Conservation (phyloP, 345 rosid species). For the Eucalyptus pauciflora region DNA sequence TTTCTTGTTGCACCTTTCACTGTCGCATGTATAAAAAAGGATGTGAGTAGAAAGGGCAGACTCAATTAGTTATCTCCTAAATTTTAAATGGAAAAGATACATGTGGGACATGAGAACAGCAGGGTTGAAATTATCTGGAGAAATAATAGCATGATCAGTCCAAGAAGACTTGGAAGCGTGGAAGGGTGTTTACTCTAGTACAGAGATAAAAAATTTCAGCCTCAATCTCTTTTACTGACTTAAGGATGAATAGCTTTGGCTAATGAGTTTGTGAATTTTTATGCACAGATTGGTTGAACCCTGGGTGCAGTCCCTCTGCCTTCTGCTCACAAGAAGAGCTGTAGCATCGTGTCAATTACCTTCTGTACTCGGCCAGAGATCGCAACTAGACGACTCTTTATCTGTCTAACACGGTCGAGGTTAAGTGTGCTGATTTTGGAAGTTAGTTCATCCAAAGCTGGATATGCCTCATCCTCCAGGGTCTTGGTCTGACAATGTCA, state of each 20-base stretch:
- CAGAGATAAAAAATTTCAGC: neutral
- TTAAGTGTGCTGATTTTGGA: slow-evolving; percentile 71
- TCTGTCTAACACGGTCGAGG: slow-evolving; percentile 65
- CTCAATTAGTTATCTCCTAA: neutral
- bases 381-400: slow-evolving; percentile 68
- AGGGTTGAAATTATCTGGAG: neutral
- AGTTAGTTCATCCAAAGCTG: slow-evolving; percentile 74
- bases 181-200: neutral
- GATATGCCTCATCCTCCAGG: slow-evolving; percentile 71
- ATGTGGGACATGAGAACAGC: neutral
- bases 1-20: neutral
- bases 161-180: neutral
- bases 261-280: neutral
- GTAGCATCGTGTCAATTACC: slow-evolving; percentile 15
- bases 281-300: neutral
- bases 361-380: slow-evolving; percentile 69
- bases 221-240: neutral
- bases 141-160: neutral
- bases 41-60: neutral
- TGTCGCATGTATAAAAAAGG: neutral
- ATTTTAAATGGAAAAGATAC: neutral
- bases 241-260: neutral
- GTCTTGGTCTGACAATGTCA: slow-evolving; percentile 25
- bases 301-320: neutral
- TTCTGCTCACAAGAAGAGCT: neutral